Percentiles rank a stretch among this genome's conserved stretches.
Evolutionary conservation across 805 yeast species (phyloP).

Genomic region (Candida lessepsii): DNA sequence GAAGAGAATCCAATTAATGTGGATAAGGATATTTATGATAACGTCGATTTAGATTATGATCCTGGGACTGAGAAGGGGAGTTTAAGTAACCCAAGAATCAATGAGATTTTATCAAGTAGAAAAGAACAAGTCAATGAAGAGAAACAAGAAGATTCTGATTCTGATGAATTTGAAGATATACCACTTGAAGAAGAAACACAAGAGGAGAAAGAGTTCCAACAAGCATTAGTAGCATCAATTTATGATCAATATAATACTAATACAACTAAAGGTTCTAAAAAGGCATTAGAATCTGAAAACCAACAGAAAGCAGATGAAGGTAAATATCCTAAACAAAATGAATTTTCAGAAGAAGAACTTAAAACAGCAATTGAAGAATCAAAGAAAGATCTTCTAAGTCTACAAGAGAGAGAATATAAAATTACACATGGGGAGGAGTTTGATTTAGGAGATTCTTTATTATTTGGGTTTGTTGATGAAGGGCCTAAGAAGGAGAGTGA

Average conservation of each 20-base stretch:
- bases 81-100: too few species aligned
- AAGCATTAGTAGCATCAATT: slow-evolving; percentile 36
- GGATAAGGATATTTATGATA: slow-evolving; percentile 5
- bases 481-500: background rate
- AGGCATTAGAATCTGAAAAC: too few species aligned
- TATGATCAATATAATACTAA: slow-evolving; percentile 27
- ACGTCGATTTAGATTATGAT: slow-evolving; percentile 7
- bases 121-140: background rate
- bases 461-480: slow-evolving; percentile 15
- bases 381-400: slow-evolving; percentile 37
- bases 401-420: slow-evolving; percentile 24
- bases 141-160: slow-evolving; percentile 12
- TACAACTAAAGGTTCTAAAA: too few species aligned
- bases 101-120: too few species aligned
- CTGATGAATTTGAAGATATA: slow-evolving; percentile 59
- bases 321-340: too few species aligned
- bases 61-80: too few species aligned
- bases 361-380: slow-evolving; percentile 48
- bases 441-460: slow-evolving; percentile 21
- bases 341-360: slow-evolving; percentile 28
- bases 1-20: slow-evolving; percentile 54
- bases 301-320: background rate
- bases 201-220: slow-evolving; percentile 26
- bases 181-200: slow-evolving; percentile 33
- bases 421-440: slow-evolving; percentile 1